Base-by-base conservation (phyloP, 345 rosid species). In the Citrus trifoliata region DNA sequence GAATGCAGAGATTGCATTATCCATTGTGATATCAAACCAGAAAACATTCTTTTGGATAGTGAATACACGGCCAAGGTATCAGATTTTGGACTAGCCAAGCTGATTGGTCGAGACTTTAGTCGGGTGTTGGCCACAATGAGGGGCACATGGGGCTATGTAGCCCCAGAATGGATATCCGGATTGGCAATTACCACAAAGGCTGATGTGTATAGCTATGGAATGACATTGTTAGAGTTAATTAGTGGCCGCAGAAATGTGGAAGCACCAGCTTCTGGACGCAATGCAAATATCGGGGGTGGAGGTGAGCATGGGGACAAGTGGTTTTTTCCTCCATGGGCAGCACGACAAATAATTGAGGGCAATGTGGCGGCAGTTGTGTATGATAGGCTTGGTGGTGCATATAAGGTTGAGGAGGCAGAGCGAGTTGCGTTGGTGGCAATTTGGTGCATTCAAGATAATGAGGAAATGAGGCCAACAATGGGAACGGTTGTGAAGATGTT, bases 271-370 rank as follows among this genome's bases (percentile, higher is more conserved):
- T 83, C 79, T 30, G 85, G 71, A 69, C 71, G 80, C 58, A 67
- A 74, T 19, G 79, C 24, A 5, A 82, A 73, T 73, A 72, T 64
- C 22, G 66, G 75, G 14, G 79, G 72, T 37, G 89, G 80, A 48
- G 77, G 79, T 13, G 83, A 80, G 40, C 70, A 70, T 0, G 85
- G 81, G 3, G 91, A 87, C 82, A 85, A 84, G 59, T 90, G 97
- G 97, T 94, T 94, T 84, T 91, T 92, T 86, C 97, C 98, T 46
- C 98, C 97, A 68, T 94, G 96, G 88, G 97, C 95, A 5, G 98
- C 92, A 6, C 90, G 86, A 21, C 89, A 87, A 72, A 89, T 94
- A 38, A 88, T 91, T 27, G 89, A 86, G 67, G 90, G 98, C 75
- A 81, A 86, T 55, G 84, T 89, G 37, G 88, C 79, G 0, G 85